phyloP scores from a whole-genome alignment of 1,284 basidiomycete species.

The Apiotrichum montevideense region DNA sequence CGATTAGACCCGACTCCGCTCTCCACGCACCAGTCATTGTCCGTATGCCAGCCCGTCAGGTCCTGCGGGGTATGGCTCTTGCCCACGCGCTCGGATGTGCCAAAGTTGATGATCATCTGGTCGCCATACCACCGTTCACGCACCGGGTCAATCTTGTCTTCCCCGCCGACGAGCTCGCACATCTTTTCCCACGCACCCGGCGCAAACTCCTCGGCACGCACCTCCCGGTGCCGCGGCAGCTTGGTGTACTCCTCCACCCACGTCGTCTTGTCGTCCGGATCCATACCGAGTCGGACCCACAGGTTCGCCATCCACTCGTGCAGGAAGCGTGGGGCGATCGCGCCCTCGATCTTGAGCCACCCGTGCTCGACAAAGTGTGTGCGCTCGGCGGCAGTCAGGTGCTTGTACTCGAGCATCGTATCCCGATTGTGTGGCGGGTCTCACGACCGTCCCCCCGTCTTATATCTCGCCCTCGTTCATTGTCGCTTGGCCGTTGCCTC shows the following conservation, averaged over 20 bases:
- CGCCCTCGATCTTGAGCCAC: constrained; percentile 29
- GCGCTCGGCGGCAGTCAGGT: constrained; percentile 21
- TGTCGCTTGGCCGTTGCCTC: too few relatives aligned
- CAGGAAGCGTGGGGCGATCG: constrained; percentile 25
- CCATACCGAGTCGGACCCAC: constrained; percentile 34
- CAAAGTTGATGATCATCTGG: constrained; percentile 35
- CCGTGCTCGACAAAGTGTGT: constrained; percentile 33
- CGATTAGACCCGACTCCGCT: neutral
- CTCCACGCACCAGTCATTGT: constrained; percentile 30
- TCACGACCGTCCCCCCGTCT: too few relatives aligned
- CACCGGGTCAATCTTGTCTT: constrained; percentile 27
- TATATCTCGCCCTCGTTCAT: too few relatives aligned
- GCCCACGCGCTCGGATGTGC: constrained; percentile 14
- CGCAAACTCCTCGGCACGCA: constrained; percentile 22
- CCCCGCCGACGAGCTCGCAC: constrained; percentile 31
- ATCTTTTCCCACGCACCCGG: constrained; percentile 32
- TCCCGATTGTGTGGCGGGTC: neutral
- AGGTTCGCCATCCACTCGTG: constrained; percentile 26
- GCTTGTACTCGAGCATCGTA: constrained; percentile 15
- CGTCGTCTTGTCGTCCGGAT: constrained; percentile 35
- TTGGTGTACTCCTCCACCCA: constrained; percentile 34
- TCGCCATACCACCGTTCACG: constrained; percentile 31
- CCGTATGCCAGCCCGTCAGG: constrained; percentile 25
- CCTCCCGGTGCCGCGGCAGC: constrained; percentile 29
- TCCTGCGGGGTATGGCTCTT: constrained; percentile 6